Evolutionary conservation across 139 green algal species (phyloP).

Genomic region (Trebouxia sp.): DNA sequence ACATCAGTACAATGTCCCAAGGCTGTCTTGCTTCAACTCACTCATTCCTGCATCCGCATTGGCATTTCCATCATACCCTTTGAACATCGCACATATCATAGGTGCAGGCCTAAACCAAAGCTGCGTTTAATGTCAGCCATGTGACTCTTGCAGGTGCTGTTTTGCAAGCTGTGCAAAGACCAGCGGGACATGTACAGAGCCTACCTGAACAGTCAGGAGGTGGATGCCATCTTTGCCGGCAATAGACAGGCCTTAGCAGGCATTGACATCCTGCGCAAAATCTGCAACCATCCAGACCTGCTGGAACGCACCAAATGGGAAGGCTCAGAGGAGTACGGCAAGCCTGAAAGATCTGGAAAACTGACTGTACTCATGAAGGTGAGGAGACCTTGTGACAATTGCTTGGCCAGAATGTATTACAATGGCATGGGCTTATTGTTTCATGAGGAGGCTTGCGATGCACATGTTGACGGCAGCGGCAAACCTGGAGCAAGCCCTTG

Average conservation of each 20-base stretch:
- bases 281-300: slow-evolving; percentile 99
- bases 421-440: no score
- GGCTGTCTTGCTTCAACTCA: no score
- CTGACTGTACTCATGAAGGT: slow-evolving; percentile 68
- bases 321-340: slow-evolving; percentile 60
- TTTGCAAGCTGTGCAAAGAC: slow-evolving; percentile 84
- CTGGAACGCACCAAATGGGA: slow-evolving; percentile 72
- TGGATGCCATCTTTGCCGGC: slow-evolving; percentile 65
- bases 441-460: no score
- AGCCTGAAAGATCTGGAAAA: slow-evolving; percentile 80
- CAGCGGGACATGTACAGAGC: slow-evolving; percentile 89
- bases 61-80: no score
- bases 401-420: not conserved
- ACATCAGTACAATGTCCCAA: no score
- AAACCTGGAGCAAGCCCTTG: no score
- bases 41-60: no score
- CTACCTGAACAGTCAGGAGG: slow-evolving; percentile 77
- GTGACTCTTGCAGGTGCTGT: slow-evolving; percentile 92
- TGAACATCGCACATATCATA: no score
- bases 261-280: slow-evolving; percentile 97
- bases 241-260: slow-evolving; percentile 78
- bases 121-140: no score
- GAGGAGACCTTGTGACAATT: not conserved
- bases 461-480: no score
- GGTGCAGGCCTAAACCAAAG: no score